Conservation (phyloP, 2,329 filamentous ascomycete species). For the Fusarium piperis region DNA sequence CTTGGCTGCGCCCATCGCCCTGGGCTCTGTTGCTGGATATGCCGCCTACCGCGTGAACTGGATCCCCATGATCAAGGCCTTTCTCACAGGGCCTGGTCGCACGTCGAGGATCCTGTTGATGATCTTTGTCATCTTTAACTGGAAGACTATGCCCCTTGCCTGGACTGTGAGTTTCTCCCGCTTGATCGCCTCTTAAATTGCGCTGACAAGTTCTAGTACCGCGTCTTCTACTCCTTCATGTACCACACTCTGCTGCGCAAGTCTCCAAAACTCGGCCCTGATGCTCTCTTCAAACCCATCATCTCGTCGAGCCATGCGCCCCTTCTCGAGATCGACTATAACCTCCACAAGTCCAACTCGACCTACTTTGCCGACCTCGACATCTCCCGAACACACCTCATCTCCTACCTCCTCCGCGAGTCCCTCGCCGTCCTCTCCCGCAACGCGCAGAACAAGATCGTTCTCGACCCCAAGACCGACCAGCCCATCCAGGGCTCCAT, state of each 20-base stretch:
- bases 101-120: constrained; percentile 63
- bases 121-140: constrained; percentile 69
- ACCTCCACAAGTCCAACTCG: constrained; percentile 83
- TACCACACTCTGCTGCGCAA: constrained; percentile 63
- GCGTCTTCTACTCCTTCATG: constrained; percentile 67
- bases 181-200: background rate
- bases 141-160: constrained; percentile 78
- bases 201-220: constrained; percentile 54
- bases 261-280: constrained; percentile 60
- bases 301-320: constrained; percentile 74
- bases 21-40: constrained; percentile 58
- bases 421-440: constrained; percentile 63
- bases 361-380: constrained; percentile 92
- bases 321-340: constrained; percentile 85
- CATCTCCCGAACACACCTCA: constrained; percentile 81
- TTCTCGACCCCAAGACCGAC: constrained; percentile 59
- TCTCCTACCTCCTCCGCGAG: constrained; percentile 72
- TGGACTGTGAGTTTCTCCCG: constrained; percentile 73
- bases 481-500: constrained; percentile 63
- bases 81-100: constrained; percentile 64
- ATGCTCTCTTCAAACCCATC: constrained; percentile 77
- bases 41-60: constrained; percentile 58
- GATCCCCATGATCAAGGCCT: constrained; percentile 50
- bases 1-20: constrained; percentile 53
- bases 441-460: constrained; percentile 61